Evolutionary conservation across 805 yeast species (phyloP).

Genomic region (Kazachstania bromeliacearum): DNA sequence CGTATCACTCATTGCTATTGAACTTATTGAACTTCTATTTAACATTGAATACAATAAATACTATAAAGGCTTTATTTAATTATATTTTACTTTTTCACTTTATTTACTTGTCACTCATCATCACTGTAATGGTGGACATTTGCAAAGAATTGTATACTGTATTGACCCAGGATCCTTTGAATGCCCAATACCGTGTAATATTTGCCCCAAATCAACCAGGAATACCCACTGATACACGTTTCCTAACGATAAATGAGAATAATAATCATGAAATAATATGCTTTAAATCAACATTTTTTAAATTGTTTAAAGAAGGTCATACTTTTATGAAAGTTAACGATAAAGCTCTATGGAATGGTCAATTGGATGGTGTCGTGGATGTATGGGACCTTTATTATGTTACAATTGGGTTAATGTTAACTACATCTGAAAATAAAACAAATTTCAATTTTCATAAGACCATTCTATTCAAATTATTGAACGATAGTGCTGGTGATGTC

Average conservation of each 20-base stretch:
- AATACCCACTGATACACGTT: slow-evolving; percentile 2
- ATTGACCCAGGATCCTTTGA: slow-evolving; percentile 4
- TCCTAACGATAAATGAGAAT: slow-evolving; percentile 9
- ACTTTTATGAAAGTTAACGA: slow-evolving; percentile 7
- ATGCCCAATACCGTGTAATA: slow-evolving; percentile 7
- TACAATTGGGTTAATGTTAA: slow-evolving; percentile 29
- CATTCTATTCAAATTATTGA: too few species aligned
- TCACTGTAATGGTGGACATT: too few species aligned
- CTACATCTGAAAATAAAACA: slow-evolving; percentile 32
- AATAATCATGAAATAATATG: slow-evolving; percentile 28
- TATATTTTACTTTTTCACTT: too few species aligned
- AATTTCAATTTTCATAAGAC: slow-evolving; percentile 27
- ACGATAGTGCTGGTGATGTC: too few species aligned
- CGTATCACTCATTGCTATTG: too few species aligned
- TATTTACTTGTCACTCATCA: too few species aligned
- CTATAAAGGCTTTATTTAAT: too few species aligned
- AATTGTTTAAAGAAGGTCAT: slow-evolving; percentile 29
- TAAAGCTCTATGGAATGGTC: neutral
- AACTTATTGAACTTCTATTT: too few species aligned
- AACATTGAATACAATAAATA: too few species aligned
- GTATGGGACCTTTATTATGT: slow-evolving; percentile 12
- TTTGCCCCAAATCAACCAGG: slow-evolving; percentile 15
- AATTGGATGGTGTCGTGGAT: neutral
- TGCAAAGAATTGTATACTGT: slow-evolving; percentile 14
- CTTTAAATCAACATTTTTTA: slow-evolving; percentile 24